Conservation (phyloP, 345 rosid species). For the Aquilaria yunnanensis region DNA sequence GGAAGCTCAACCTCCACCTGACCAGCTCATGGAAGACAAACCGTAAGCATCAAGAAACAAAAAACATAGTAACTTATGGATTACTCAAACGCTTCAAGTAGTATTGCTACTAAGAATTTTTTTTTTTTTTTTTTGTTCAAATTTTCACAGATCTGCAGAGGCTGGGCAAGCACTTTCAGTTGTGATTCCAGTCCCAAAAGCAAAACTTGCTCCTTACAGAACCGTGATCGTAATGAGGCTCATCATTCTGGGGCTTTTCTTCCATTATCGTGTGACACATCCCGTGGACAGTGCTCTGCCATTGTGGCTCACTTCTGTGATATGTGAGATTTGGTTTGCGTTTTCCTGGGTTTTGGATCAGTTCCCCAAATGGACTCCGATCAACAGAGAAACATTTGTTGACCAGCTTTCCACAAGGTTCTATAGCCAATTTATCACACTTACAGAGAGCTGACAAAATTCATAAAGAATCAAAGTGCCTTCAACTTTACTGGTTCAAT, state of each 20-base stretch:
- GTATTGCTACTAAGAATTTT: not conserved
- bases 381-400: conserved; percentile 57
- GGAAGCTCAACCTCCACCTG: conserved; percentile 61
- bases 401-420: conserved; percentile 91
- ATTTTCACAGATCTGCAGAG: conserved; percentile 46
- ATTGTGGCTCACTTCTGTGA: conserved; percentile 92
- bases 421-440: not conserved
- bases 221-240: conserved; percentile 67
- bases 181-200: conserved; percentile 53
- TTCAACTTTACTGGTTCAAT: too few species aligned
- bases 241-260: conserved; percentile 82
- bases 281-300: conserved; percentile 88
- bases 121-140: not conserved
- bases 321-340: conserved; percentile 99
- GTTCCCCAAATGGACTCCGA: conserved; percentile 96
- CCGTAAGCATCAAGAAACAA: conserved; percentile 33
- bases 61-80: too few species aligned
- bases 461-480: too few species aligned
- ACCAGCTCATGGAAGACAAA: conserved; percentile 86
- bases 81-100: too few species aligned
- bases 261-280: conserved; percentile 83
- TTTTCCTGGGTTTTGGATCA: conserved; percentile 99
- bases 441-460: too few species aligned
- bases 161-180: conserved; percentile 64
- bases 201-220: conserved; percentile 74